Percentiles rank a stretch among this genome's conserved stretches.
Conservation (phyloP, 306 rosid species). For the Potentilla sterilis region DNA sequence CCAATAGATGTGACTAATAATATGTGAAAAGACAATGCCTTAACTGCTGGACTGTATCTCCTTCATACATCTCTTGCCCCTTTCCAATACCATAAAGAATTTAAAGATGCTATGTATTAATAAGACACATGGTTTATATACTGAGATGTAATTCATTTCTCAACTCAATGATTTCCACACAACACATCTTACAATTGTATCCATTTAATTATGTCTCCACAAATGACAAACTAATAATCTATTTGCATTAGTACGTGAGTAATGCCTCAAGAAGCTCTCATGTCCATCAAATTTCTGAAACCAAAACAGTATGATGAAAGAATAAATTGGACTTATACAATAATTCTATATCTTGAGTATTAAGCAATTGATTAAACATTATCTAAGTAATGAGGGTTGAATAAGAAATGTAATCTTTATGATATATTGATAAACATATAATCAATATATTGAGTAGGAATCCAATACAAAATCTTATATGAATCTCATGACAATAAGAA, state of each 20-base stretch:
- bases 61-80: neutral
- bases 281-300: neutral
- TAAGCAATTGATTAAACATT: too few relatives aligned
- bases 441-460: too few relatives aligned
- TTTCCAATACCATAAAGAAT: neutral
- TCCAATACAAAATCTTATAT: too few relatives aligned
- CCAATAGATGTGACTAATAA: neutral
- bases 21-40: neutral
- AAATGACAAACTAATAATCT: neutral
- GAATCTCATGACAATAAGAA: too few relatives aligned
- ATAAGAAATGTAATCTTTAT: too few relatives aligned
- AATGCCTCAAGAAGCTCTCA: neutral
- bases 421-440: too few relatives aligned
- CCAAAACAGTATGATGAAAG: neutral
- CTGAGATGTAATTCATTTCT: neutral
- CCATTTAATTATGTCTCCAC: neutral
- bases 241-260: neutral
- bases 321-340: too few relatives aligned
- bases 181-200: neutral
- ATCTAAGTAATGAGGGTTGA: too few relatives aligned
- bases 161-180: constrained; percentile 1
- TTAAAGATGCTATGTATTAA: neutral
- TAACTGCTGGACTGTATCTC: neutral
- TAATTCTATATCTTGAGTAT: too few relatives aligned
- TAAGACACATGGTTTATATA: neutral